phyloP scores from a whole-genome alignment of 805 yeast species.

The Starmerella stigmatis region DNA sequence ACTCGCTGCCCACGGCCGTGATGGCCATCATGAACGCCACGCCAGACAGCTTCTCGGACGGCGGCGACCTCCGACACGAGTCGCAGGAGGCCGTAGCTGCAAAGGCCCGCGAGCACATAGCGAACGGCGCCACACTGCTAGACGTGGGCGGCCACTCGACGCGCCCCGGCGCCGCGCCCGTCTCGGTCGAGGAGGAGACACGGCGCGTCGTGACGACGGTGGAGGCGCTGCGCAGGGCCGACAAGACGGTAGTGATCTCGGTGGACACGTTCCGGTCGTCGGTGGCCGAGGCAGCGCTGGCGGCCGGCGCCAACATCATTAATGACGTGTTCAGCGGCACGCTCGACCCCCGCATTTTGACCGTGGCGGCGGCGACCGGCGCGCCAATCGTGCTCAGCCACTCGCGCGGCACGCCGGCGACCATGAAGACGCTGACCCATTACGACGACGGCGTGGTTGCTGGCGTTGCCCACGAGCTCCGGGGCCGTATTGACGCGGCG shows the following conservation, averaged over 20 bases:
- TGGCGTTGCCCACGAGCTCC: constrained; percentile 57
- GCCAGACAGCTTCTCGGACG: constrained; percentile 94
- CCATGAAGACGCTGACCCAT: constrained; percentile 52
- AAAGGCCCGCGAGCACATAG: constrained; percentile 30
- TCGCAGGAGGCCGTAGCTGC: constrained; percentile 21
- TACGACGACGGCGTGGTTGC: constrained; percentile 43
- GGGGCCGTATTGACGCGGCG: constrained; percentile 46
- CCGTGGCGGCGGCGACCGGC: constrained; percentile 49
- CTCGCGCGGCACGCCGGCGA: constrained; percentile 68
- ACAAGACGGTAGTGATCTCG: constrained; percentile 48
- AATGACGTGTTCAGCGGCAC: constrained; percentile 82
- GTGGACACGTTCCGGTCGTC: constrained; percentile 76
- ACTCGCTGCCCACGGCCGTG: constrained; percentile 42
- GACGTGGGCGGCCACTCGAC: constrained; percentile 96
- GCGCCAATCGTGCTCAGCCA: constrained; percentile 79
- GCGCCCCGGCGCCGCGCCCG: constrained; percentile 66
- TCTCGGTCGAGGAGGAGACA: constrained; percentile 55
- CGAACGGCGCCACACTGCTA: constrained; percentile 59
- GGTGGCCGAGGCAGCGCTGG: constrained; percentile 61
- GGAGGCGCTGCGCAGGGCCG: constrained; percentile 41
- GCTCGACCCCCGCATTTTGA: constrained; percentile 56
- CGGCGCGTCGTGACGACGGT: constrained; percentile 62
- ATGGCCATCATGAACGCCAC: constrained; percentile 89
- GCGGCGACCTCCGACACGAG: constrained; percentile 40
- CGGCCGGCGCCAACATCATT: constrained; percentile 78